Base-by-base conservation (phyloP, 306 rosid species). In the Senna siamea region DNA sequence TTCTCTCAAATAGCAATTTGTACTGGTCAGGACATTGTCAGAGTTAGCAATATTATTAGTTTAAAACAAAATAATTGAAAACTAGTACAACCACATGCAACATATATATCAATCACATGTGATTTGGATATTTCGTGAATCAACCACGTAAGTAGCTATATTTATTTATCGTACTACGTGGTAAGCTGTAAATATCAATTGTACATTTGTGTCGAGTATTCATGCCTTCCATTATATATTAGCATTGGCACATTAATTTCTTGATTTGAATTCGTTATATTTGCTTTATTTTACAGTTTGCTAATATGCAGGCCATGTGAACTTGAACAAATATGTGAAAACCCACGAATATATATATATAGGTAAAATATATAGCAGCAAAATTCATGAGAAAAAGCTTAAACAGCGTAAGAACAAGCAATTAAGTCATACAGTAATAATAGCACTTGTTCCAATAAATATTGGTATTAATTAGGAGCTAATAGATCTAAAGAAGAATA, bases 251-350 rank as follows among this genome's bases (percentile, higher is more conserved):
- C 58, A 53, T 53, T 20, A 51, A 18, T 26, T 51, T 46, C 18
- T 14, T 6, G 7, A 13, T n/a, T 3, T 48, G 15, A 48, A 48
- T n/a, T 48, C 2, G 1, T 15, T 48, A 48, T n/a, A 48, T 48
- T 15, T n/a, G 20, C 7, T 48, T 15, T n/a, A 2, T n/a, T 48
- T 48, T 48, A 1, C 53, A 48, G 53, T 14, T n/a, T 44, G 51
- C 17, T 44, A 11, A 12, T 44, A 48, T 7, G 56, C 13, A 40
- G 4, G 80, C 34, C 82, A 72, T 44, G 71, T 67, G 52, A 17
- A 28, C 22, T 5, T 63, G 23, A 51, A 10, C 6, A 2, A 48
- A 13, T 13, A 12, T 26, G 30, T 46, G 52, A 46, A n/a, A 50
- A n/a, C 11, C 26, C 57, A 18, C 5, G 8, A 12, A 52, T 26